Evolutionary conservation across 108 stramenopile species (phyloP).

Genomic region (Cyclotella choctawhatcheeana): DNA sequence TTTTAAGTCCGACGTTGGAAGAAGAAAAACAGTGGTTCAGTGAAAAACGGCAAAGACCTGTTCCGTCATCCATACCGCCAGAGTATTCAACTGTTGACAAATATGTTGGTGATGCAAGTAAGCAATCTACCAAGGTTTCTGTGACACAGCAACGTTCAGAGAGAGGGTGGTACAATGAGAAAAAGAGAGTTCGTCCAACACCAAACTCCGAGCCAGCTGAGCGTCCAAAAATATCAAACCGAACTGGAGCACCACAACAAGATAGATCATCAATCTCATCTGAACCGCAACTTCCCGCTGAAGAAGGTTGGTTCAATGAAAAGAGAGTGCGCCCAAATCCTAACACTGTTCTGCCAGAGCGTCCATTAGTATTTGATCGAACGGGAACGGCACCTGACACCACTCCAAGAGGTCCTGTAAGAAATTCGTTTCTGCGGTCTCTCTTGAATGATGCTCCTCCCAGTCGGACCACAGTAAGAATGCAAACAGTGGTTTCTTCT

Average conservation of each 20-base stretch:
- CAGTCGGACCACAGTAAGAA: background rate
- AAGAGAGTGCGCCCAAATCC: slow-evolving; percentile 6
- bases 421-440: slow-evolving; percentile 1
- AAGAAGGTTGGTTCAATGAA: slow-evolving; percentile 1
- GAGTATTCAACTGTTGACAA: slow-evolving; percentile 12
- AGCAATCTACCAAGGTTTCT: too few species aligned
- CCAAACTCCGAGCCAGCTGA: background rate
- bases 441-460: slow-evolving; percentile 4
- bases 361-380: slow-evolving; percentile 8
- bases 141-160: background rate
- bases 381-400: background rate
- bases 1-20: background rate
- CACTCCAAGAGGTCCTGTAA: background rate
- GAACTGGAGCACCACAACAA: background rate
- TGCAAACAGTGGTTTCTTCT: background rate
- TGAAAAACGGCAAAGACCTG: slow-evolving; percentile 26
- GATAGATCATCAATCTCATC: background rate
- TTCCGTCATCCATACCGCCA: background rate
- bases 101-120: slow-evolving; percentile 8
- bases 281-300: background rate
- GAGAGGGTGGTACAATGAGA: slow-evolving; percentile 5
- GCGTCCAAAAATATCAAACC: background rate
- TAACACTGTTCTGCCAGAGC: background rate
- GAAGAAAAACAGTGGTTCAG: slow-evolving; percentile 19
- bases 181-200: background rate